Base-by-base conservation (phyloP, 345 rosid species). In the Eucalyptus pauciflora region DNA sequence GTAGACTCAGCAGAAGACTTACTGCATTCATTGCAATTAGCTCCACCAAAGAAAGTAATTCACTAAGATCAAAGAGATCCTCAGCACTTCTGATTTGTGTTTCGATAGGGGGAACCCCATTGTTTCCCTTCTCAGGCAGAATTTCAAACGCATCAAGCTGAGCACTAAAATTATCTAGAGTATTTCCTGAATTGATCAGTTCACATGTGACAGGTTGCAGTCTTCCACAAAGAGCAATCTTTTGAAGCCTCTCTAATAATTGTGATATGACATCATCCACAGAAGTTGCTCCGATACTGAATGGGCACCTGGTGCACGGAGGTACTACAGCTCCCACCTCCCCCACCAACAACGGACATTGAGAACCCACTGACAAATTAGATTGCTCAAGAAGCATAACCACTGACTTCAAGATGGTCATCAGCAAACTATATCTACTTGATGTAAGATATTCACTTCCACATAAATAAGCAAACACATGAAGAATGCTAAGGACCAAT, bases 1-100 rank as follows among this genome's bases (percentile, higher is more conserved):
- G 24, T 54, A 37, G 56, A 69, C 6, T 62, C 51, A 69, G 71
- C 58, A 17, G 89, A 89, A 71, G 20, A 89, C 95, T 17, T 95
- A 97, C 99, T 95, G 92, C 92, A 87, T 93, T 92, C 94, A 91
- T 86, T 15, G 96, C 96, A 88, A 96, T 88, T 90, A 96, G 93
- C 93, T 97, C 99, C 93, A 97, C 52, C 91, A 94, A 89, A 20
- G 97, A 93, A 64, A 95, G 91, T 67, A 94, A 88, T 89, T 96
- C 97, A 41, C 27, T 20, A 76, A 76, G 29, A 92, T 89, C 89
- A 50, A 94, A 87, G 37, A 33, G 87, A 87, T 88, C 52, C 41
- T 31, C 60, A 24, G 86, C 51, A n/a, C 88, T 33, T 80, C 87
- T 91, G 45, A 90, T 90, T 54, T 67, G 89, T 89, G 76, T 8